These are phyloP conservation scores for Neovahlkampfia damariscottae DNA, from an alignment of 78 protist species.

Conservation along the genomic window DNA sequence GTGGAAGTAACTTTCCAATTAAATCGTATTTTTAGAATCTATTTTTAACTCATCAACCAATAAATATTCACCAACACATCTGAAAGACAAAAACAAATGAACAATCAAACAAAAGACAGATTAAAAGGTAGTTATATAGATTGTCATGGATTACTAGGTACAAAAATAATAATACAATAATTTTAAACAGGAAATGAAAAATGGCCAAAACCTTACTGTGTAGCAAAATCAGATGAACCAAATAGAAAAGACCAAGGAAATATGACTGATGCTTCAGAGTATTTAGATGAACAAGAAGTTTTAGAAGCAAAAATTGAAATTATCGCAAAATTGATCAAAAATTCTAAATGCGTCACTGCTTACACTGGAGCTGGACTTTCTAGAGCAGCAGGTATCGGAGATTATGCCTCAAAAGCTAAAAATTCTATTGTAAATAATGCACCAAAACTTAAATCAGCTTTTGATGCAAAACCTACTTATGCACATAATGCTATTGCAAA, in stretches of 20 bases:
- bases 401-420: constrained; percentile 24
- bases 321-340: constrained; percentile 21
- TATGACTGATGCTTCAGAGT: not conserved
- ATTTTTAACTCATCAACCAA: no score
- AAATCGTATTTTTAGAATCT: no score
- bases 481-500: constrained; percentile 17
- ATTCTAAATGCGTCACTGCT: not conserved
- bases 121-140: no score
- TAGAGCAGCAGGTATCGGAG: constrained; percentile 22
- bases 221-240: constrained; percentile 9
- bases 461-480: constrained; percentile 15
- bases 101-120: no score
- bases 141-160: no score
- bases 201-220: not conserved
- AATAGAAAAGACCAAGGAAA: constrained; percentile 8
- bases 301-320: constrained; percentile 18
- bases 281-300: not conserved
- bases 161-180: no score
- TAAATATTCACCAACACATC: no score
- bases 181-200: no score
- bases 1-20: no score
- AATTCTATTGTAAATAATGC: constrained; percentile 15
- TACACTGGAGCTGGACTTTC: constrained; percentile 37
- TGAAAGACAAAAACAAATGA: no score
- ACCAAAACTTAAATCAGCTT: not conserved